These are phyloP conservation scores for Psilocybe sp. DNA, from an alignment of 768 basidiomycete genomes.

Conservation along the genomic window DNA sequence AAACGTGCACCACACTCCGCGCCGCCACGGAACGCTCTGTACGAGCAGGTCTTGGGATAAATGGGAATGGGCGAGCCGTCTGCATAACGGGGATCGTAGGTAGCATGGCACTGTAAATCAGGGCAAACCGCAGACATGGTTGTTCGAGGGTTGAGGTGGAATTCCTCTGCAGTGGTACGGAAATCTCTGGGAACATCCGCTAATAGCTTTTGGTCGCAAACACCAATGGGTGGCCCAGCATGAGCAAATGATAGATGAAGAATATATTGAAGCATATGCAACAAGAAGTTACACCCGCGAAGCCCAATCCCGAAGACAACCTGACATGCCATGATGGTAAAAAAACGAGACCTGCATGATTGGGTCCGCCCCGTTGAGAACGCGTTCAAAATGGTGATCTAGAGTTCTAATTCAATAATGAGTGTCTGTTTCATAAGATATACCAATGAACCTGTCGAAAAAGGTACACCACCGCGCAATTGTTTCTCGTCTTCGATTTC, in stretches of 20 bases:
- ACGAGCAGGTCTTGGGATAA: conserved; percentile 1
- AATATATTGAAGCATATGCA: conserved; percentile 11
- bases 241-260: conserved; percentile 9
- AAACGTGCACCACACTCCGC: background rate
- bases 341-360: conserved; percentile 7
- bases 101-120: conserved; percentile 2
- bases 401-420: background rate
- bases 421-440: background rate
- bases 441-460: no score
- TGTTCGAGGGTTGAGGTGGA: conserved; percentile 4
- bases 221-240: conserved; percentile 3
- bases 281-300: conserved; percentile 9
- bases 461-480: no score
- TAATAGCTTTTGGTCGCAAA: conserved; percentile 7
- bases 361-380: conserved; percentile 5
- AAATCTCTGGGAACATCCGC: conserved; percentile 10
- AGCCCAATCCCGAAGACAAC: conserved; percentile 8
- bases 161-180: conserved; percentile 1
- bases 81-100: conserved; percentile 2
- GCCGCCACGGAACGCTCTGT: background rate
- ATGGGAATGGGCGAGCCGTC: conserved; percentile 4
- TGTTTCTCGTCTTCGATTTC: no score
- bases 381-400: conserved; percentile 5
- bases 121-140: conserved; percentile 11
- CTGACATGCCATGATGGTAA: conserved; percentile 10